Evolutionary conservation across 2,329 filamentous ascomycete species (phyloP), one percentile per base, ranked within the genome.

Genomic region (Alternaria metachromatica): DNA sequence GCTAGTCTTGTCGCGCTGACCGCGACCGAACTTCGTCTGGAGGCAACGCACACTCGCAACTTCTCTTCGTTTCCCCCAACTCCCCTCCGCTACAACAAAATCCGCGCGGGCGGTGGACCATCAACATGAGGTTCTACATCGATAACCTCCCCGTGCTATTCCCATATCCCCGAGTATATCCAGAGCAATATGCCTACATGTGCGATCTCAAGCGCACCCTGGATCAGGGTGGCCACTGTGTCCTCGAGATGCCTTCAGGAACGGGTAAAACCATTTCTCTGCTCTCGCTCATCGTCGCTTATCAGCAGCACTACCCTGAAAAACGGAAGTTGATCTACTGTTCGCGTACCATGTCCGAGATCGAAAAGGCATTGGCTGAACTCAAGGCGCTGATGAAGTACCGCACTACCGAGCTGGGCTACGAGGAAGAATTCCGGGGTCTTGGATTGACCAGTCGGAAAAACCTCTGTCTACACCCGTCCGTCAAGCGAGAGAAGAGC

Each of bases 331-430:
- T 99, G 55, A 97, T 99, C 60, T 99, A 99, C 82, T 99, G 96
- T 84, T 99, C 96, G 67, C 94, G 96, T 89, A 99, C 96, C 60
- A 99, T 99, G 94, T 99, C 96, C 41, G 96, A 99, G 83, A 99
- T 99, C 75, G 96, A 99, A 79, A 99, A 99, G 82, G 96, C 96
- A 0, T 82, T 99, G 56, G 92, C 93, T 10, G 96, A 99, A 81
- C 80, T 99, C 72, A 94, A 96, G 79, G 90, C 90, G 23, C 82
- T 99, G 57, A 99, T 99, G 94, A 96, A 96, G 77, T 98, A 97
- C 76, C 91, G 96, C 15, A 85, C 93, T 6, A 88, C 97, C 67
- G 89, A 97, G 79, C 87, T 99, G n/a, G 96, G 96, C 1, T 86
- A 91, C 63, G 91, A 91, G 67, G 96, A 99, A 80, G 95, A 99